Conservation (phyloP, 306 rosid species). For the Vicia villosa region DNA sequence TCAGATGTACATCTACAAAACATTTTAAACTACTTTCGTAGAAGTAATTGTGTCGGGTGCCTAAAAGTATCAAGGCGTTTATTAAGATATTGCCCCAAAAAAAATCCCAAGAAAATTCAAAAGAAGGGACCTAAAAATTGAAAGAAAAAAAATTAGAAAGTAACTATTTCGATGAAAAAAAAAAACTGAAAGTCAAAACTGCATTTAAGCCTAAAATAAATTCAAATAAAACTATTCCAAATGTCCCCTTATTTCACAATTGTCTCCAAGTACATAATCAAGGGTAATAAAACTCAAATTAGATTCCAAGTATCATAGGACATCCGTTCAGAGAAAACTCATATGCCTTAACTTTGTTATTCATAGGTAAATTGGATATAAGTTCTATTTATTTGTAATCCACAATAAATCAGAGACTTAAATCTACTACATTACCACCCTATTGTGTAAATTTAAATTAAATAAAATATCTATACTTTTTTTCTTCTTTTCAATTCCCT, state of each 20-base stretch:
- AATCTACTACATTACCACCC: constrained; percentile 27
- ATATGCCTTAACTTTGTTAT: constrained; percentile 10
- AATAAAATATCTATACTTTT: constrained; percentile 24
- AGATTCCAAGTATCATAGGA: constrained; percentile 17
- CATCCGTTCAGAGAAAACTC: constrained; percentile 6
- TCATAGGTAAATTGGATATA: constrained; percentile 1
- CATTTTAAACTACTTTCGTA: too few relatives aligned
- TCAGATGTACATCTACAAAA: too few relatives aligned
- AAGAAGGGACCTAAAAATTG: too few relatives aligned
- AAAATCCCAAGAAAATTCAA: too few relatives aligned
- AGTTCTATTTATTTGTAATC: constrained; percentile 26
- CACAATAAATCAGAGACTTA: constrained; percentile 31
- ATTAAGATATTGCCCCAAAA: too few relatives aligned
- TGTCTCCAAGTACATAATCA: neutral
- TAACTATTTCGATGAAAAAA: too few relatives aligned
- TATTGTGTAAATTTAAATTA: constrained; percentile 2
- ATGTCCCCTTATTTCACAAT: neutral
- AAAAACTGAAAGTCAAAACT: too few relatives aligned
- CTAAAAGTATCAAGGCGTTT: too few relatives aligned
- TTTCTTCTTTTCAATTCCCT: neutral
- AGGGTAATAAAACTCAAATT: constrained; percentile 1
- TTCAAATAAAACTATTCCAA: neutral
- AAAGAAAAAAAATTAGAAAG: too few relatives aligned
- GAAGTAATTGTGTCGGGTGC: too few relatives aligned
- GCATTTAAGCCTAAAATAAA: too few relatives aligned